These are phyloP conservation scores for Dissophora globulifera DNA, from an alignment of 192 early-diverging fungal species.

Conservation along the genomic window DNA sequence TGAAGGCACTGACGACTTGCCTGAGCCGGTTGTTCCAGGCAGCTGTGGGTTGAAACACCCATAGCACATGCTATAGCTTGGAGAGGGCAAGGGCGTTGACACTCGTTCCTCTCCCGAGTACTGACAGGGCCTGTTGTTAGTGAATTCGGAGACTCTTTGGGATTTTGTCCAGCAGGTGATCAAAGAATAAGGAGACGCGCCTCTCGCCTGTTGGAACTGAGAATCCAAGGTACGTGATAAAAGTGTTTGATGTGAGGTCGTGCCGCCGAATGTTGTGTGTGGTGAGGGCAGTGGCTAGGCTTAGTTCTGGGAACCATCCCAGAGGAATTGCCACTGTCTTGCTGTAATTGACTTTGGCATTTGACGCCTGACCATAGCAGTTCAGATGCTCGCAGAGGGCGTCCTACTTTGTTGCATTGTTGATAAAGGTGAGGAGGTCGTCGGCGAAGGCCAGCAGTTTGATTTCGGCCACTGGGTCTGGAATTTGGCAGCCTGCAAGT, in stretches of 20 bases:
- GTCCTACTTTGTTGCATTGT: too few species aligned
- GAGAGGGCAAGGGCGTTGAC: neutral
- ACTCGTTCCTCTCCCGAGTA: neutral
- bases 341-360: too few species aligned
- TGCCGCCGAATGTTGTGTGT: too few species aligned
- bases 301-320: too few species aligned
- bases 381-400: too few species aligned
- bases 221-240: neutral
- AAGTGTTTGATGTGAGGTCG: neutral
- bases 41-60: neutral
- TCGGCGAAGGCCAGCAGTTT: too few species aligned
- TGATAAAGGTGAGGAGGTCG: too few species aligned
- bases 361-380: too few species aligned
- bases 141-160: neutral
- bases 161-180: neutral
- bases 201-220: neutral
- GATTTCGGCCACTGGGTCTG: too few species aligned
- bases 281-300: too few species aligned
- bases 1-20: neutral
- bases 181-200: neutral
- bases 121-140: neutral
- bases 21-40: neutral
- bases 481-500: too few species aligned
- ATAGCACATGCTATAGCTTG: neutral
- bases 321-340: too few species aligned